Percentiles rank a stretch among this genome's conserved stretches.
Conservation (phyloP, 306 rosid genomes). For the Senna siamea region DNA sequence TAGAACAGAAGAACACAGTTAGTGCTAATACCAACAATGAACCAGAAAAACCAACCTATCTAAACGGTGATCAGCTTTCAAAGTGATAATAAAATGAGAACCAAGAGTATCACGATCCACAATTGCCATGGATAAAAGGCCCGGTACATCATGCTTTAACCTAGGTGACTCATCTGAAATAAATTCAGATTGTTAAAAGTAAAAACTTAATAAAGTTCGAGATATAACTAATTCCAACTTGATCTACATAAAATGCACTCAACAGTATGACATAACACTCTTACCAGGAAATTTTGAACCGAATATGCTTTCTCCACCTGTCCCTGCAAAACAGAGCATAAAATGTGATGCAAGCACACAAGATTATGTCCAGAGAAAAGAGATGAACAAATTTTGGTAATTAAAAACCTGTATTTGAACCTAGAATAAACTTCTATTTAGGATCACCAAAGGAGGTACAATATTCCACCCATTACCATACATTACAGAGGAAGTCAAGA, state of each 20-base stretch:
- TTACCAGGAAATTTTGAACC: conserved; percentile 88
- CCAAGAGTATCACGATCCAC: conserved; percentile 77
- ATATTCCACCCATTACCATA: too few species aligned
- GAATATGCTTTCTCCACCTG: conserved; percentile 75
- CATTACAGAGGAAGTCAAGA: too few species aligned
- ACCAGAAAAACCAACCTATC: conserved; percentile 66
- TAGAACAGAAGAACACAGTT: not conserved
- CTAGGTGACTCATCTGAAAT: conserved; percentile 76
- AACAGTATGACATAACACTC: conserved; percentile 10
- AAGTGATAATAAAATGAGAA: conserved; percentile 82
- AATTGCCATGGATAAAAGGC: conserved; percentile 80
- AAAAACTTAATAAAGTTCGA: conserved; percentile 7
- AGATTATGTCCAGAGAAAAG: not conserved
- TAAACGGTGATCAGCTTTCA: conserved; percentile 69
- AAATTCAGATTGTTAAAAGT: conserved; percentile 16
- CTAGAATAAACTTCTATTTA: not conserved
- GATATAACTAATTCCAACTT: not conserved
- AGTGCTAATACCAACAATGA: not conserved
- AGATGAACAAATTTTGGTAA: not conserved
- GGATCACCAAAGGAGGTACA: too few species aligned
- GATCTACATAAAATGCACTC: not conserved
- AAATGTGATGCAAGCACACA: not conserved
- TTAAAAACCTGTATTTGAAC: not conserved
- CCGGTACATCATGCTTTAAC: conserved; percentile 75
- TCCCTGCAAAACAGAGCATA: conserved; percentile 9